Conservation (phyloP, 208 protist species). For the Acanthamoeba pearcei region DNA sequence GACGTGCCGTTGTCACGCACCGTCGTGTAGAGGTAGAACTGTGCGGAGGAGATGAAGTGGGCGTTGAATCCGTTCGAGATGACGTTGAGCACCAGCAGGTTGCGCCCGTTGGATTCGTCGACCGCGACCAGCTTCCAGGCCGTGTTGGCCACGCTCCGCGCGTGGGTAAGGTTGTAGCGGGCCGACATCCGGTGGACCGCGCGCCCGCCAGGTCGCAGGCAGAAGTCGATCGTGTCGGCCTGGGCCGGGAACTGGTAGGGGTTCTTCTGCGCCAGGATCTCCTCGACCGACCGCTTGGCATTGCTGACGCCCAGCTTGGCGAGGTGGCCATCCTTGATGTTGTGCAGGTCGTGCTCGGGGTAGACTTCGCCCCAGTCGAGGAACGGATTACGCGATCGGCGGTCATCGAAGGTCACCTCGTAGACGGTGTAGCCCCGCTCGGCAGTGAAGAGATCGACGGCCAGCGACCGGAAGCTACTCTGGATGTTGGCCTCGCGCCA, state of each 20-base stretch:
- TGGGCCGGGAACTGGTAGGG: background rate
- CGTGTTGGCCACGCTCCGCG: background rate
- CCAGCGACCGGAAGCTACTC: background rate
- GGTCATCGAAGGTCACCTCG: background rate
- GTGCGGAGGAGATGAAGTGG: background rate
- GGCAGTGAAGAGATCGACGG: background rate
- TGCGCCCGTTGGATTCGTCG: background rate
- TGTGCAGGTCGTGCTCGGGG: background rate
- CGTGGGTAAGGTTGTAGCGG: background rate
- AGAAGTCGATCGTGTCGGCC: background rate
- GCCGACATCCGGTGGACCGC: background rate
- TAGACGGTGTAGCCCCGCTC: background rate
- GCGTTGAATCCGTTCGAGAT: background rate
- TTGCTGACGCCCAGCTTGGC: too few relatives aligned
- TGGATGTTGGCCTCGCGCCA: background rate
- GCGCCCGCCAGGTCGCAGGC: background rate
- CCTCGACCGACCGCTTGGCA: too few relatives aligned
- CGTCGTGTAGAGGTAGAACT: background rate
- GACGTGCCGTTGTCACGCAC: background rate
- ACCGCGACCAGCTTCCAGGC: background rate
- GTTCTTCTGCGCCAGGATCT: too few relatives aligned
- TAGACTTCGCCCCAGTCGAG: slow-evolving; percentile 5
- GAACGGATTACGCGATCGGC: background rate
- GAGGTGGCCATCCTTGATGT: too few relatives aligned
- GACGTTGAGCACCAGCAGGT: slow-evolving; percentile 19